Evolutionary conservation across 2,329 filamentous ascomycete species (phyloP), one percentile per base, ranked within the genome.

Genomic region (Ascochyta rabiei): DNA sequence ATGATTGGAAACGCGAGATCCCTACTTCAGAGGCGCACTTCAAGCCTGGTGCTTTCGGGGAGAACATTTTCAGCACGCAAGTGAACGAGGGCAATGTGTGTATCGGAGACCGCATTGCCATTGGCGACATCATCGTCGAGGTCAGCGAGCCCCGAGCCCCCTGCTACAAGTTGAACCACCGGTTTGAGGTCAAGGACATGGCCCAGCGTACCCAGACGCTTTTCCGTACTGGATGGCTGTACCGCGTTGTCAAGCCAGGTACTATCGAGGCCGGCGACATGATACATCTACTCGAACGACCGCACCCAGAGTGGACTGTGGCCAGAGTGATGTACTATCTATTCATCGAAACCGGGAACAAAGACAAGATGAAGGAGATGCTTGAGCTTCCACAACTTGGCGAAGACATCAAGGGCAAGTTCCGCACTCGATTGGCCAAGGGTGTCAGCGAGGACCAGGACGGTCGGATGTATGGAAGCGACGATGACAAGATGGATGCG

Each of bases 161-260:
- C 9, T 89, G 86, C 74, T 89, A 83, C 75, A 89, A 89, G 67
- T 79, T 89, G 8, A 89, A 89, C 66, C 86, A 88, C 62, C 84
- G 86, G 1, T 89, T 89, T 69, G 79, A 82, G 30, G 74, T 87
- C 9, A 84, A 84, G 62, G 82, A 86, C 56, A 87, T 89, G 70
- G 83, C 86, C 4, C 81, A 81, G 0, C 76, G 79, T 18, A 83
- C 84, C 0, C 86, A 83, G 72, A 78, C 80, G 57, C 76, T 76
- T 2, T 82, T 82, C 53, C 80, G 86, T 1, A 88, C 85, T 0
- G 86, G 86, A 0, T 89, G 86, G 86, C 84, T 88, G 66, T 88
- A 88, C 60, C 81, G 86, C 2, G 82, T 89, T 1, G 66, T 88
- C 15, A 74, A 76, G 2, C 79, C 82, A 28, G 86, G 87, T 0